Conservation (phyloP, 768 basidiomycete genomes). For the Cystofilobasidium ferigula region DNA sequence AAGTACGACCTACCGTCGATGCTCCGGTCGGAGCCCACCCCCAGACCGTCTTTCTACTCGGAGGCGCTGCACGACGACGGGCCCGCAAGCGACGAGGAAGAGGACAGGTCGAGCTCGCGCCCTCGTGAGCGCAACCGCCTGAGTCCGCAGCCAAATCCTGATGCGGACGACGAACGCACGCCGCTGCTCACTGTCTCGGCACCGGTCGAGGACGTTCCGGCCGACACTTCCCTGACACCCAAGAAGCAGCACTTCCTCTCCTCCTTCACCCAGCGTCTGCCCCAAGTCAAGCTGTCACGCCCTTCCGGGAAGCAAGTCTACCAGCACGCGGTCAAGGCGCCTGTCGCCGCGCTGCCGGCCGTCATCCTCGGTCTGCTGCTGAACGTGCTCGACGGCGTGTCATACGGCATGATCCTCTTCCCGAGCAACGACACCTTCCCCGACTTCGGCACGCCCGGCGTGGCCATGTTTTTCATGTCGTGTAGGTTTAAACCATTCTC, state of each 20-base stretch:
- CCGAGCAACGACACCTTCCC: conserved; percentile 70
- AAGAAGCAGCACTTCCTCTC: conserved; percentile 1
- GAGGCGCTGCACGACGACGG: not conserved
- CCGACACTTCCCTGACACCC: not conserved
- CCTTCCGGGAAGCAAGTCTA: conserved; percentile 16
- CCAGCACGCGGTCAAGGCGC: conserved; percentile 31
- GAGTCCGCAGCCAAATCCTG: not conserved
- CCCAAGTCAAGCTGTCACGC: not conserved
- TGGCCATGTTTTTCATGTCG: conserved; percentile 90
- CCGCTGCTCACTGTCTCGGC: conserved; percentile 9
- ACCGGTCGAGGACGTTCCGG: not conserved
- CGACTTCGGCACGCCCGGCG: conserved; percentile 72
- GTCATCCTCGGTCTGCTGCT: conserved; percentile 72
- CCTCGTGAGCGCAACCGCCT: too few relatives aligned
- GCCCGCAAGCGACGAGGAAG: conserved; percentile 1
- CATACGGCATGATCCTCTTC: conserved; percentile 69
- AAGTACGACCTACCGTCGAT: not conserved
- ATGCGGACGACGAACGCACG: conserved; percentile 11
- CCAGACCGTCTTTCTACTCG: not conserved
- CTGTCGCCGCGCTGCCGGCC: conserved; percentile 51
- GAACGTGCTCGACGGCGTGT: conserved; percentile 82
- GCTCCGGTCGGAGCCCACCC: not conserved
- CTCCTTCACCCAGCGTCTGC: not conserved
- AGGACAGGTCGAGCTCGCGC: too few relatives aligned
- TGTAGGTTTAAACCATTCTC: conserved; percentile 38